Conservation (phyloP, 75 land plant species). For the Isoetes taiwanensis region DNA sequence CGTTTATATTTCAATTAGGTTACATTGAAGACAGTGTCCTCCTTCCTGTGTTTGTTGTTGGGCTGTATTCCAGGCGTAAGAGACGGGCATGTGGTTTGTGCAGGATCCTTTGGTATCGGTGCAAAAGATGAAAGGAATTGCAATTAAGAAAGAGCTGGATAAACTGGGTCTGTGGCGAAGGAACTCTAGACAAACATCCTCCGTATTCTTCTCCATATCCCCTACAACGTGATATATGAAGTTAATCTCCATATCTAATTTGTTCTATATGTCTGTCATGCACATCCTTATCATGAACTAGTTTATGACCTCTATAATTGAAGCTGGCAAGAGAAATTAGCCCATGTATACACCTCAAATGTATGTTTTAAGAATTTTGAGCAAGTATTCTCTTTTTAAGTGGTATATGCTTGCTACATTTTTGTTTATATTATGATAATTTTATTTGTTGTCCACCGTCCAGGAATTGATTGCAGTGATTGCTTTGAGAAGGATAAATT, state of each 20-base stretch:
- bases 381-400: neutral
- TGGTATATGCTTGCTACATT: neutral
- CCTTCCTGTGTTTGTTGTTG: too few relatives aligned
- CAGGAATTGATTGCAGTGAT: slow-evolving; percentile 12
- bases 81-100: too few relatives aligned
- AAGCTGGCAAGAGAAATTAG: too few relatives aligned
- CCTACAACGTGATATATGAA: too few relatives aligned
- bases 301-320: neutral
- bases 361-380: neutral
- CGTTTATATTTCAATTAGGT: too few relatives aligned
- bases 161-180: slow-evolving; percentile 12
- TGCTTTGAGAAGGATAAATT: slow-evolving; percentile 18
- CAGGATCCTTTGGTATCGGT: too few relatives aligned
- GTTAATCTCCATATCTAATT: too few relatives aligned
- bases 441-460: neutral
- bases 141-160: slow-evolving; percentile 14
- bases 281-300: neutral
- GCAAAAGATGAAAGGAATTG: slow-evolving; percentile 15
- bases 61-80: too few relatives aligned
- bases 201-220: too few relatives aligned
- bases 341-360: too few relatives aligned
- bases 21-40: too few relatives aligned
- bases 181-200: too few relatives aligned
- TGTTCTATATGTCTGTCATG: neutral
- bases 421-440: neutral